A percentile compares a stretch with the other conserved stretches of the same genome.
These are phyloP conservation scores for Favolaschia claudopus DNA, from an alignment of 768 basidiomycete species.

Conservation along the genomic window DNA sequence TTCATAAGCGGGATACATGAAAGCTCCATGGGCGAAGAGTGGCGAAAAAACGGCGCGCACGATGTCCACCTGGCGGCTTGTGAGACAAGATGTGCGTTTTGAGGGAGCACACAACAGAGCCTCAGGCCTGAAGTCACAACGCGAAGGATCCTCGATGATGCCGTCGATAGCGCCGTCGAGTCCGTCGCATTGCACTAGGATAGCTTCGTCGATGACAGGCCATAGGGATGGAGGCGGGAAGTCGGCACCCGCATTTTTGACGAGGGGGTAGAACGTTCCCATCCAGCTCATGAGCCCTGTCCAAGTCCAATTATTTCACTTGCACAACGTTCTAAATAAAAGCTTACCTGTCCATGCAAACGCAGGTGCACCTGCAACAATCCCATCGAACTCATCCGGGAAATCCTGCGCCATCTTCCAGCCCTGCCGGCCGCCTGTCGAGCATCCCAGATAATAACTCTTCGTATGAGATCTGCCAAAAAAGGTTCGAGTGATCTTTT, in stretches of 20 bases:
- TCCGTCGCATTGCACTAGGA: background rate
- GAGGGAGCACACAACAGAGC: conserved; percentile 16
- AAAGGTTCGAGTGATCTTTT: conserved; percentile 25
- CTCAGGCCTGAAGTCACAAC: conserved; percentile 27
- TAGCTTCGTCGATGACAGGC: conserved; percentile 27
- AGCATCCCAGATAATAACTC: conserved; percentile 33
- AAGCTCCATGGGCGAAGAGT: conserved; percentile 14
- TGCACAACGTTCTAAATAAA: no score
- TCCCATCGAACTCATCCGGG: conserved; percentile 34
- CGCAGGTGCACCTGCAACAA: conserved; percentile 32
- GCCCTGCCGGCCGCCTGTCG: conserved; percentile 33
- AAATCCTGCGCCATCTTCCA: conserved; percentile 24
- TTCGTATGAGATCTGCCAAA: conserved; percentile 21
- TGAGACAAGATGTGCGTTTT: conserved; percentile 16
- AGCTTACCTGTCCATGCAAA: background rate
- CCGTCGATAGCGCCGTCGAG: conserved; percentile 31
- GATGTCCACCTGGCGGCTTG: conserved; percentile 22
- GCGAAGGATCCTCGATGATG: conserved; percentile 27
- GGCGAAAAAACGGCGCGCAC: conserved; percentile 24
- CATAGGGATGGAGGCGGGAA: conserved; percentile 21
- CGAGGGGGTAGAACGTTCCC: background rate
- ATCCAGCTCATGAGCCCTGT: no score
- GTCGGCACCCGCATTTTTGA: background rate
- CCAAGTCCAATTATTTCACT: no score
- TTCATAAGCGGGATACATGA: conserved; percentile 12